phyloP scores from a whole-genome alignment of 768 basidiomycete species.

The Lentinula raphanica region DNA sequence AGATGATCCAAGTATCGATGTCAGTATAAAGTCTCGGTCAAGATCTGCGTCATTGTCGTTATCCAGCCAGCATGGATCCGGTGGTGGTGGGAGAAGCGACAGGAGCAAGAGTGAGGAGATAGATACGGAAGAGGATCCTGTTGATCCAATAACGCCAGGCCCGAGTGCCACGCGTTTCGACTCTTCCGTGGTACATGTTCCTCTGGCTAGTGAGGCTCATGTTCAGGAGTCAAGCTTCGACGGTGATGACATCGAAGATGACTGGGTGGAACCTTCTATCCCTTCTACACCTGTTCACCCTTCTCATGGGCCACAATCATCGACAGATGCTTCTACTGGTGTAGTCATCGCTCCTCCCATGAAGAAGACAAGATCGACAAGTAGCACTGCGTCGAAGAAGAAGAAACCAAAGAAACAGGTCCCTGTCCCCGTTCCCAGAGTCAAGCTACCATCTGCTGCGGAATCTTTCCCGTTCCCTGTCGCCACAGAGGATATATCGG shows the following conservation, averaged over 20 bases:
- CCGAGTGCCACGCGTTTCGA: conserved; percentile 38
- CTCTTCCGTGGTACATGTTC: not conserved
- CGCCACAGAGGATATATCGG: conserved; percentile 16
- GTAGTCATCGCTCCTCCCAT: conserved; percentile 6
- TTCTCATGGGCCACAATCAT: conserved; percentile 4
- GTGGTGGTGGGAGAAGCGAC: conserved; percentile 23
- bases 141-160: conserved; percentile 67
- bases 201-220: conserved; percentile 20
- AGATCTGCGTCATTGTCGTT: conserved; percentile 34
- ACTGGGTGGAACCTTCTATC: conserved; percentile 67
- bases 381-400: conserved; percentile 33
- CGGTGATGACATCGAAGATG: conserved; percentile 42
- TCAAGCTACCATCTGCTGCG: conserved; percentile 37
- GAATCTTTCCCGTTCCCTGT: conserved; percentile 61
- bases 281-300: conserved; percentile 25
- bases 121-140: conserved; percentile 69
- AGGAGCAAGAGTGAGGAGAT: conserved; percentile 46
- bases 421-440: conserved; percentile 34
- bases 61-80: conserved; percentile 23
- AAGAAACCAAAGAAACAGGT: conserved; percentile 35
- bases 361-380: conserved; percentile 12
- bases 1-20: conserved; percentile 24
- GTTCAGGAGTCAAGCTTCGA: conserved; percentile 24
- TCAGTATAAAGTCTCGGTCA: conserved; percentile 49
- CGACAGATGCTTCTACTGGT: conserved; percentile 2